Evolutionary conservation across 441 rosid genomes (phyloP).

Genomic region (Syzygium syzygioides): DNA sequence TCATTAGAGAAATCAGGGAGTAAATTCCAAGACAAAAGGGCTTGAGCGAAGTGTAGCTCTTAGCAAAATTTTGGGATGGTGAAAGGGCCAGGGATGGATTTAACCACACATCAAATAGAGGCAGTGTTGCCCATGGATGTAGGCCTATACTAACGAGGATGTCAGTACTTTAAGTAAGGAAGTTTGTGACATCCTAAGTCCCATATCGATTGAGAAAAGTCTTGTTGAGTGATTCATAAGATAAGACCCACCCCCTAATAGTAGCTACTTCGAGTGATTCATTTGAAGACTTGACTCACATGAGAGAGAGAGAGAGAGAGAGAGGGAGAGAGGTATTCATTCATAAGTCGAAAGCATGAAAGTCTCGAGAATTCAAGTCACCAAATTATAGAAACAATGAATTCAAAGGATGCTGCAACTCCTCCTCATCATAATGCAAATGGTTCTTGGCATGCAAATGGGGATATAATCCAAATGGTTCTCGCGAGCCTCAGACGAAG

Average conservation of each 20-base stretch:
- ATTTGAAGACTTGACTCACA: not conserved
- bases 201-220: not conserved
- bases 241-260: not conserved
- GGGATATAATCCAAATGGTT: not conserved
- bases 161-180: not conserved
- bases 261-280: not conserved
- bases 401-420: not conserved
- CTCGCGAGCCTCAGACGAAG: not conserved
- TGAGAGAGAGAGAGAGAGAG: not conserved
- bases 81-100: not conserved
- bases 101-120: not conserved
- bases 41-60: not conserved
- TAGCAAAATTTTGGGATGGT: not conserved
- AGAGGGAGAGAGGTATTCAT: too few relatives aligned
- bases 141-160: not conserved
- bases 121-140: not conserved
- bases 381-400: not conserved
- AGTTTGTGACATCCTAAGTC: not conserved
- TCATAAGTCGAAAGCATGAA: too few relatives aligned
- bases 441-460: not conserved
- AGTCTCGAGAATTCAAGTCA: not conserved
- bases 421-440: not conserved
- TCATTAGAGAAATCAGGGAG: not conserved
- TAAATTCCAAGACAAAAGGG: not conserved
- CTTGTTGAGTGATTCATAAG: not conserved